Base-by-base conservation (phyloP, 139 green algal genomes). In the Chlamydomonas applanata region DNA sequence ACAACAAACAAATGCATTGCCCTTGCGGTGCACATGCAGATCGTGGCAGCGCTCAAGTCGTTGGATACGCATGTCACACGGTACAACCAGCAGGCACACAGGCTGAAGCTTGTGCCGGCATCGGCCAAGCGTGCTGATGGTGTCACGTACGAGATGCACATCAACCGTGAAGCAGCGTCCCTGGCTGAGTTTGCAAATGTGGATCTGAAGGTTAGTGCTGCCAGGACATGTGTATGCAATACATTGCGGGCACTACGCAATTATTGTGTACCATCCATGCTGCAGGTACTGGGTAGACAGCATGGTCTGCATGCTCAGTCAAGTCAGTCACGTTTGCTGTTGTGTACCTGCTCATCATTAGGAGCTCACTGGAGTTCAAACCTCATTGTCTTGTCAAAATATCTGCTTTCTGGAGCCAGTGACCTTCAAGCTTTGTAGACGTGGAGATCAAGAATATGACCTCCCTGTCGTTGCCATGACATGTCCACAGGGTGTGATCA, bases 111-210 rank as follows among this genome's bases (percentile, higher is more conserved):
- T 0, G 80, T 97, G 52, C 94, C 94, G 17, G 83, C 83, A 0
- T 90, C 75, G 27, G 91, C 91, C 67, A 97, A 98, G 83, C 85
- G 91, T 27, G 94, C 94, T 0, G 84, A 80, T 35, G 93, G 93
- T 2, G 67, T 90, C 22, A 80, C 83, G n/a, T 98, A 88, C 76
- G 89, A 95, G 73, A 75, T 95, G 44, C 32, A 53, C 7, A 61
- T 97, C 36, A 85, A 93, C 66, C 66, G 87, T 0, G 66, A 72
- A 3, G 88, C 84, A 19, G 33, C 53, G 20, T 67, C 72, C 2
- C 75, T 77, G 16, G 57, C 69, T 3, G 89, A 91, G 22, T 85
- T 97, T 64, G 52, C 94, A 32, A 85, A 81, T 54, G 74, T 91
- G 16, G 92, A 98, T 82, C 76, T 98, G 27, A 95, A 96, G 83